Conservation (phyloP, 768 basidiomycete genomes). For the Exidia glandulosa region DNA sequence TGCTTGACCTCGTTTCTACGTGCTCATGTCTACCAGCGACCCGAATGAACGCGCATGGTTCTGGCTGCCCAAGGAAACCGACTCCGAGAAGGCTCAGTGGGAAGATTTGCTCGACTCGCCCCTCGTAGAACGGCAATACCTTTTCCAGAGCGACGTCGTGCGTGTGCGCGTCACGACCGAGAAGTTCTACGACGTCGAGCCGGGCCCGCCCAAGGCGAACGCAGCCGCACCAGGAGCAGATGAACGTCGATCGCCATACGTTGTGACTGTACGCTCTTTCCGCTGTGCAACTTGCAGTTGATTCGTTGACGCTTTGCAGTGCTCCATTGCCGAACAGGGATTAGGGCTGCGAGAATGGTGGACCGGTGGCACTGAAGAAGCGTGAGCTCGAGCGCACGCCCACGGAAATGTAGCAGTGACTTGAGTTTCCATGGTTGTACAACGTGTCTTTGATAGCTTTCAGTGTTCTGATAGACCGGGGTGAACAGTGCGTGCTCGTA, state of each 20-base stretch:
- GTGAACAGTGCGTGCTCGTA: too few relatives aligned
- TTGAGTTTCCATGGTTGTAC: not conserved
- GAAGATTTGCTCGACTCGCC: slow-evolving; percentile 64
- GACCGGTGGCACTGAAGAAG: not conserved
- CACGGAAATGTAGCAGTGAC: not conserved
- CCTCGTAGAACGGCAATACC: slow-evolving; percentile 60
- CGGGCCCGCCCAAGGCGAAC: slow-evolving; percentile 65
- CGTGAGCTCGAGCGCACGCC: not conserved
- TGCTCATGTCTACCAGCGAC: slow-evolving; percentile 35
- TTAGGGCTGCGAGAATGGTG: slow-evolving; percentile 33
- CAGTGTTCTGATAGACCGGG: too few relatives aligned
- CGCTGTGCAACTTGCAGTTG: not conserved
- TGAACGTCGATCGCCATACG: slow-evolving; percentile 49
- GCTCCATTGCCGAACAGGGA: slow-evolving; percentile 75
- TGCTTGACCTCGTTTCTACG: too few relatives aligned
- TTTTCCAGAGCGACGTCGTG: slow-evolving; percentile 64
- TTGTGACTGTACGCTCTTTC: slow-evolving; percentile 45
- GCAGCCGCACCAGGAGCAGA: slow-evolving; percentile 52
- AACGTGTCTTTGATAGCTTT: not conserved
- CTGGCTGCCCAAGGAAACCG: slow-evolving; percentile 49
- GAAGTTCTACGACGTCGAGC: slow-evolving; percentile 79
- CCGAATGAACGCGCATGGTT: slow-evolving; percentile 75
- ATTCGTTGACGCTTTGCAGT: slow-evolving; percentile 29
- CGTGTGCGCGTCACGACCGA: slow-evolving; percentile 72
- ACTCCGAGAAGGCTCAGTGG: slow-evolving; percentile 34